Evolutionary conservation across 305 asterid genomes (phyloP).

Genomic region (Caryopteris hybrid): DNA sequence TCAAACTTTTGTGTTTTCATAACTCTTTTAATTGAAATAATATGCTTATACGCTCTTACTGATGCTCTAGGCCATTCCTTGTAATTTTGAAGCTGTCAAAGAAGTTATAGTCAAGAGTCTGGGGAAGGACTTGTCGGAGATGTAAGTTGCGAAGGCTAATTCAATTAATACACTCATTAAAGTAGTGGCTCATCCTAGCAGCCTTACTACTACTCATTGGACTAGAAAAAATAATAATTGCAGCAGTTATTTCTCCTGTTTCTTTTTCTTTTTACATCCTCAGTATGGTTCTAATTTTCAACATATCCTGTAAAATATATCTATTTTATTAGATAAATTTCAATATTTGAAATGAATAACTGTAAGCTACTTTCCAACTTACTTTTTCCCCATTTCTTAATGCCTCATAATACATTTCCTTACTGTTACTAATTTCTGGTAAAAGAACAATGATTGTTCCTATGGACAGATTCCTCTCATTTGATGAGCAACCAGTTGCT

Average conservation of each 20-base stretch:
- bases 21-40: neutral
- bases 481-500: conserved; percentile 87
- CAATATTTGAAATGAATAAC: neutral
- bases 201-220: neutral
- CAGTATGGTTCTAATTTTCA: neutral
- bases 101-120: conserved; percentile 54
- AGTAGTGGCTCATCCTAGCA: neutral
- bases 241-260: neutral
- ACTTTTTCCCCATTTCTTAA: neutral
- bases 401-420: neutral
- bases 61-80: conserved; percentile 71
- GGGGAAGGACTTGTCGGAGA: conserved; percentile 62
- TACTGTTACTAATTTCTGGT: conserved; percentile 6
- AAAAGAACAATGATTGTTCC: conserved; percentile 10
- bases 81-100: conserved; percentile 58
- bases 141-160: conserved; percentile 45
- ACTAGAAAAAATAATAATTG: neutral
- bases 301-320: neutral
- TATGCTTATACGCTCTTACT: conserved; percentile 14
- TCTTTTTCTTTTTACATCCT: neutral
- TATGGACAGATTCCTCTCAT: conserved; percentile 62
- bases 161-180: neutral
- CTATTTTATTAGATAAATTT: neutral
- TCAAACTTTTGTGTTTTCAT: neutral
- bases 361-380: neutral